phyloP scores from a whole-genome alignment of 1,139 yeast species.

The Suhomyces ambrosiae region DNA sequence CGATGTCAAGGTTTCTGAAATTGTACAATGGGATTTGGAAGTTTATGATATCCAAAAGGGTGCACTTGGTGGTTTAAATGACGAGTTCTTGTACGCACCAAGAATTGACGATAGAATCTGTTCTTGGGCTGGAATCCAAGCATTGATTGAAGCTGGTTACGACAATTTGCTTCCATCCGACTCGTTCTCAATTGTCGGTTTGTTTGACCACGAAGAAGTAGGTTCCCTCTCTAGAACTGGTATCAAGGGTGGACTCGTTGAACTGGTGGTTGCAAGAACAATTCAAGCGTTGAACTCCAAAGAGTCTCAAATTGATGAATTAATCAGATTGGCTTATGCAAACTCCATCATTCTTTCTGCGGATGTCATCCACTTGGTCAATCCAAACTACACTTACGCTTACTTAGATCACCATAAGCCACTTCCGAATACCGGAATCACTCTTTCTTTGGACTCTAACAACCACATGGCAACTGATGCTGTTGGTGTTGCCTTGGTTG shows the following conservation, averaged over 20 bases:
- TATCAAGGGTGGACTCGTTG: conserved; percentile 56
- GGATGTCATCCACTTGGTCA: conserved; percentile 65
- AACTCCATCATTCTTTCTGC: conserved; percentile 64
- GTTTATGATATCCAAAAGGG: conserved; percentile 67
- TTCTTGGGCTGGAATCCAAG: conserved; percentile 58
- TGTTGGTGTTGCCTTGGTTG: conserved; percentile 64
- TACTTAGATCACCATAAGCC: conserved; percentile 79
- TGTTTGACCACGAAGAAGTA: conserved; percentile 65
- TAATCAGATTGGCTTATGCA: conserved; percentile 42
- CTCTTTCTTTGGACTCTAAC: conserved; percentile 72
- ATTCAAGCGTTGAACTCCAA: conserved; percentile 21
- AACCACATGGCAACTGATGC: conserved; percentile 83
- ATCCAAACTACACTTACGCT: conserved; percentile 61
- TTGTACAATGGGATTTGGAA: conserved; percentile 62
- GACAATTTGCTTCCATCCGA: conserved; percentile 26
- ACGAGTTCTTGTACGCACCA: conserved; percentile 66
- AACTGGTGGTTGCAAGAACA: conserved; percentile 45
- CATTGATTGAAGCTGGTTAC: conserved; percentile 46
- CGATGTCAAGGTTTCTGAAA: conserved; percentile 48
- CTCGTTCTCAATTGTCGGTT: conserved; percentile 51
- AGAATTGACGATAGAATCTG: conserved; percentile 69
- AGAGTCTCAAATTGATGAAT: conserved; percentile 27
- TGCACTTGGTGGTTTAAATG: conserved; percentile 57
- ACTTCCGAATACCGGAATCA: conserved; percentile 72
- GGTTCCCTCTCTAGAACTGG: conserved; percentile 64